These are phyloP conservation scores for Trypanosoma theileri DNA, from an alignment of 208 protist genomes.

Conservation along the genomic window DNA sequence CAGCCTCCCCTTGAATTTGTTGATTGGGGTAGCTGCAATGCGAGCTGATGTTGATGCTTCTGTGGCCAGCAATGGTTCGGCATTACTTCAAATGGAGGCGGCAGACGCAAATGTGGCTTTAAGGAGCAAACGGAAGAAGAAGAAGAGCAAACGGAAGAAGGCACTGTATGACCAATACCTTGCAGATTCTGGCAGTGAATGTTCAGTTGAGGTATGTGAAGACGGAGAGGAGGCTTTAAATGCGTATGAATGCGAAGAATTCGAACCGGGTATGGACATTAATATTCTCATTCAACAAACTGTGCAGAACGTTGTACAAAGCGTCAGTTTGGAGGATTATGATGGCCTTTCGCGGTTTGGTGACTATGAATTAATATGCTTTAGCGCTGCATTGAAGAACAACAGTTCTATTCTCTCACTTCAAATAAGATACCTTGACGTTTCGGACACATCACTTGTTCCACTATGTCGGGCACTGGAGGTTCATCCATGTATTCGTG, in stretches of 20 bases:
- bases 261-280: conserved; percentile 68
- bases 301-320: conserved; percentile 72
- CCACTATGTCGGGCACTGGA: conserved; percentile 68
- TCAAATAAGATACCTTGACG: conserved; percentile 77
- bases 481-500: conserved; percentile 53
- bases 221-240: conserved; percentile 29
- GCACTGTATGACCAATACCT: conserved; percentile 71
- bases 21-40: conserved; percentile 9
- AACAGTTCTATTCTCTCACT: conserved; percentile 83
- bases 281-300: conserved; percentile 84
- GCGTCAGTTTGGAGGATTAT: conserved; percentile 68
- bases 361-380: conserved; percentile 73
- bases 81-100: neutral
- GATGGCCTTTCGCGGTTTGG: conserved; percentile 57
- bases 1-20: neutral
- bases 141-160: conserved; percentile 41
- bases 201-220: conserved; percentile 24
- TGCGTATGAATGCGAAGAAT: conserved; percentile 51
- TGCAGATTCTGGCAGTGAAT: conserved; percentile 68
- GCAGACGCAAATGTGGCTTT: neutral
- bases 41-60: neutral
- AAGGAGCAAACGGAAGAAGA: conserved; percentile 21
- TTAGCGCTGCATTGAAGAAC: conserved; percentile 72
- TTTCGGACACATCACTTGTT: conserved; percentile 73
- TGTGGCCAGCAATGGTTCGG: neutral